Conservation (phyloP, 805 yeast species). For the Tetrapisispora phaffii region DNA sequence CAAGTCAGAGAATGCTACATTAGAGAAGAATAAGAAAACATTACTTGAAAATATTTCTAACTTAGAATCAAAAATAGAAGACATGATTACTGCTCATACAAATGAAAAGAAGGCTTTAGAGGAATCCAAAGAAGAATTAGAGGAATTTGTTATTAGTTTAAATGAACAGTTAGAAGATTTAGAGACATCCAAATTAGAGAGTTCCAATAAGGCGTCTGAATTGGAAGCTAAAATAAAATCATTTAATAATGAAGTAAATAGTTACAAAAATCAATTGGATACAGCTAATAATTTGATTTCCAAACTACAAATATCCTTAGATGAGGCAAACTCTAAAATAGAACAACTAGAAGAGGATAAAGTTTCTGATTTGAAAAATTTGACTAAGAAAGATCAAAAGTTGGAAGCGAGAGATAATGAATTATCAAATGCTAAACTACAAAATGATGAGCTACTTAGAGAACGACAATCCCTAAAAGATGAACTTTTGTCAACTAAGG, state of each 20-base stretch:
- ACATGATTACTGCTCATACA: neutral
- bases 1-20: constrained; percentile 3
- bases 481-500: neutral
- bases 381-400: neutral
- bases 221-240: neutral
- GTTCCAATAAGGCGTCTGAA: constrained; percentile 12
- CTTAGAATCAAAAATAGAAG: constrained; percentile 2
- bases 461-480: neutral
- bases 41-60: neutral
- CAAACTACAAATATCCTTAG: neutral
- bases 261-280: neutral
- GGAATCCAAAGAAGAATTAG: constrained; percentile 3
- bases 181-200: constrained; percentile 23
- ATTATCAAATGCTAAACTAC: neutral
- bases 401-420: neutral
- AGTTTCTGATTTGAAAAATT: neutral
- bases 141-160: constrained; percentile 16
- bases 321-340: neutral
- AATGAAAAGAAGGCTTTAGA: neutral
- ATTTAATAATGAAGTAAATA: neutral
- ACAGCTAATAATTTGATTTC: neutral
- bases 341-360: neutral
- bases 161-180: constrained; percentile 20
- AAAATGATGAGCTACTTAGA: neutral
- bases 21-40: constrained; percentile 5